Evolutionary conservation across 2,329 filamentous ascomycete species (phyloP).

Genomic region (Colletotrichum gloeosporioides): DNA sequence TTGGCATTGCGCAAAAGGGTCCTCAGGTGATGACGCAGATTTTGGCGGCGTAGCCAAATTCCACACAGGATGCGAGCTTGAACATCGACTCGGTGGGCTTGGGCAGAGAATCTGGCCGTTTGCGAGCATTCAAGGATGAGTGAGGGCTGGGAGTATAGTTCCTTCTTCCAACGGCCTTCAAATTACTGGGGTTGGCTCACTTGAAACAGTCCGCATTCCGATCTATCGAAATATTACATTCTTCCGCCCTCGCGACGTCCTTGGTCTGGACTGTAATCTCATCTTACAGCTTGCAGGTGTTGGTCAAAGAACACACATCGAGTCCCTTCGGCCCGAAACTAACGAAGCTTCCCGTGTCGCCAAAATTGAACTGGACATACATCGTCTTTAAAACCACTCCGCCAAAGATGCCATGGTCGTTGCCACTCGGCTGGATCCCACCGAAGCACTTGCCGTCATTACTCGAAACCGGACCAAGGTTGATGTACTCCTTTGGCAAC

Average conservation of each 20-base stretch:
- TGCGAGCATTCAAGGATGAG: background rate
- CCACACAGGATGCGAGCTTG: background rate
- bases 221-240: background rate
- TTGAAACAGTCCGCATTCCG: background rate
- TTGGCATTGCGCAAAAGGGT: background rate
- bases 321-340: slow-evolving; percentile 8
- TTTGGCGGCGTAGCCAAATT: background rate
- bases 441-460: slow-evolving; percentile 70
- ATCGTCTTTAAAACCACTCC: slow-evolving; percentile 81
- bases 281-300: background rate
- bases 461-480: slow-evolving; percentile 56
- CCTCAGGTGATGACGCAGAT: background rate
- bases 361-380: slow-evolving; percentile 52
- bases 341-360: background rate
- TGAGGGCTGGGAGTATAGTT: background rate
- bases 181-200: background rate
- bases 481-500: slow-evolving; percentile 60
- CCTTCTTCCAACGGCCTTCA: background rate
- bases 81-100: background rate
- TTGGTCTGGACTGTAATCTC: background rate
- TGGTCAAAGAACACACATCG: slow-evolving; percentile 8
- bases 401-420: slow-evolving; percentile 71
- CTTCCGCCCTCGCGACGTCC: background rate
- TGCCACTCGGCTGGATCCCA: slow-evolving; percentile 68
- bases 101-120: background rate